Percentiles rank a stretch among this genome's conserved stretches.
Conservation (phyloP, 805 yeast species). For the Nakazawaea molendinolei region DNA sequence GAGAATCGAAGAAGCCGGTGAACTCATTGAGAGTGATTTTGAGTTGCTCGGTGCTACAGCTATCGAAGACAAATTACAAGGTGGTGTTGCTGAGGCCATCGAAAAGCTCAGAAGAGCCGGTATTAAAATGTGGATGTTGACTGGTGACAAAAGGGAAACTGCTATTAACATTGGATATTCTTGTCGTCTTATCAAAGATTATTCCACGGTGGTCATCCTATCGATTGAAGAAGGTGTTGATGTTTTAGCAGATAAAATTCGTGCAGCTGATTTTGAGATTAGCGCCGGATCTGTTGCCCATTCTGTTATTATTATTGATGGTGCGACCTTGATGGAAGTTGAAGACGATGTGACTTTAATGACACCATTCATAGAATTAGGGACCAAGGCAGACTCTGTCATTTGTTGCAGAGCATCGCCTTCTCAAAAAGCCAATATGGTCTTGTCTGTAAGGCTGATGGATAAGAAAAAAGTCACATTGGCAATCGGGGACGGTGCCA, state of each 20-base stretch:
- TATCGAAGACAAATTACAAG: slow-evolving; percentile 92
- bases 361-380: slow-evolving; percentile 75
- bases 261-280: slow-evolving; percentile 70
- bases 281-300: slow-evolving; percentile 78
- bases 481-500: slow-evolving; percentile 99
- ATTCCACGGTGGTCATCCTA: slow-evolving; percentile 78
- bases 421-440: slow-evolving; percentile 91
- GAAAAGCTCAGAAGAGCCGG: slow-evolving; percentile 91
- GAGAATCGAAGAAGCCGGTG: slow-evolving; percentile 69
- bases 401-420: slow-evolving; percentile 97
- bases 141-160: slow-evolving; percentile 97
- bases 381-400: slow-evolving; percentile 83
- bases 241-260: slow-evolving; percentile 58
- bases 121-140: slow-evolving; percentile 94
- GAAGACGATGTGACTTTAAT: slow-evolving; percentile 69
- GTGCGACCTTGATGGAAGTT: slow-evolving; percentile 70
- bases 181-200: slow-evolving; percentile 87
- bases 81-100: slow-evolving; percentile 94
- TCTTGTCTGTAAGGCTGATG: slow-evolving; percentile 66
- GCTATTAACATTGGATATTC: slow-evolving; percentile 97
- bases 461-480: slow-evolving; percentile 70
- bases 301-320: slow-evolving; percentile 91
- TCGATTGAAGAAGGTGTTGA: slow-evolving; percentile 32
- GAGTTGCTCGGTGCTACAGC: slow-evolving; percentile 89
- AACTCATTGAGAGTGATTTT: slow-evolving; percentile 58